Evolutionary conservation across 2,329 filamentous ascomycete species (phyloP).

Genomic region (Biscogniauxia sp.): DNA sequence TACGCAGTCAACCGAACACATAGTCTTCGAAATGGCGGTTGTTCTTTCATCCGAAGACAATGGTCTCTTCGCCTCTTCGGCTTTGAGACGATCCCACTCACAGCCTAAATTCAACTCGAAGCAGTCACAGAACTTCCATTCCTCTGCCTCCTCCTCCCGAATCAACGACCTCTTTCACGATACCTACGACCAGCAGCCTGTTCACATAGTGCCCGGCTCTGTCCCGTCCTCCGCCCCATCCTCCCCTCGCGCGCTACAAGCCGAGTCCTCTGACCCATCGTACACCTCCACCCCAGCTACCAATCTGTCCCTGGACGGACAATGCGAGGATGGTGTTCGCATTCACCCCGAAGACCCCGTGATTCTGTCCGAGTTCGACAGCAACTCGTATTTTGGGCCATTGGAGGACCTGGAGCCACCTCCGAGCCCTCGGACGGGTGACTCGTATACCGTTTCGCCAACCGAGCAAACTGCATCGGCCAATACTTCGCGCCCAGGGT

Average conservation of each 20-base stretch:
- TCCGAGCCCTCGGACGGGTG: conserved; percentile 47
- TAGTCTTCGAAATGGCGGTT: conserved; percentile 47
- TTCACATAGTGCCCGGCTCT: conserved; percentile 40
- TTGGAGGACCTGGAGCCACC: conserved; percentile 50
- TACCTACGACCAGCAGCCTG: conserved; percentile 36
- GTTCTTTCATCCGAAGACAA: conserved; percentile 57
- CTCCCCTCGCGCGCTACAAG: conserved; percentile 51
- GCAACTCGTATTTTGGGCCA: conserved; percentile 46
- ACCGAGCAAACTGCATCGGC: conserved; percentile 52
- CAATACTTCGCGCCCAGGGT: conserved; percentile 54
- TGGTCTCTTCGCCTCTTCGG: conserved; percentile 52
- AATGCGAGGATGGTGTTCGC: conserved; percentile 46
- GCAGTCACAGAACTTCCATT: conserved; percentile 39
- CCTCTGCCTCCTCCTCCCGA: conserved; percentile 45
- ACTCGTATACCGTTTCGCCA: conserved; percentile 52
- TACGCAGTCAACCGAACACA: conserved; percentile 1
- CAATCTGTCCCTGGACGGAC: conserved; percentile 60
- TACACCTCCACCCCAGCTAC: conserved; percentile 62
- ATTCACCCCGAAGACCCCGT: conserved; percentile 49
- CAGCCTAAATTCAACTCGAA: conserved; percentile 54
- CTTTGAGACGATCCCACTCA: conserved; percentile 59
- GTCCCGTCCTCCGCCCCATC: conserved; percentile 54
- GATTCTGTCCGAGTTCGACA: conserved; percentile 44
- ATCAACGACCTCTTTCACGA: conserved; percentile 47
- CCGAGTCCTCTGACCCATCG: conserved; percentile 55